Evolutionary conservation across 306 rosid species (phyloP).

Genomic region (Delonix regia): DNA sequence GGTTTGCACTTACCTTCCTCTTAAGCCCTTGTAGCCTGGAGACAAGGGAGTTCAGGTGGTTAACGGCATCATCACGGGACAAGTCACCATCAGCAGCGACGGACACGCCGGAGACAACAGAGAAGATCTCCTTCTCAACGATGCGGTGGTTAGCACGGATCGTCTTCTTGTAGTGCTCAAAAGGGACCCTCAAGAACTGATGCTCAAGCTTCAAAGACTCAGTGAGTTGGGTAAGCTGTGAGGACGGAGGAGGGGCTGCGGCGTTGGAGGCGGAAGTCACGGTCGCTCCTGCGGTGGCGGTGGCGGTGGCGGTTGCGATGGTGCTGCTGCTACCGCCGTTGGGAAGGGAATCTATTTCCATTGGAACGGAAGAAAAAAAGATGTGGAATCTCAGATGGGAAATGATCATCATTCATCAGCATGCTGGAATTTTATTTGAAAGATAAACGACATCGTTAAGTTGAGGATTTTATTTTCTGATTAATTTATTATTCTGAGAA

Average conservation of each 20-base stretch:
- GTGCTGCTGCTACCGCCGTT: conserved; percentile 38
- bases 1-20: conserved; percentile 68
- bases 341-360: conserved; percentile 67
- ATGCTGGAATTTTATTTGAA: not conserved
- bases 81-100: conserved; percentile 56
- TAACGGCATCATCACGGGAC: conserved; percentile 71
- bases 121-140: conserved; percentile 80
- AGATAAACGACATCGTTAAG: not conserved
- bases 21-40: conserved; percentile 90
- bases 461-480: not conserved
- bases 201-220: conserved; percentile 92
- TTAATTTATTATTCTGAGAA: not conserved
- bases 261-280: conserved; percentile 1
- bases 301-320: conserved; percentile 9
- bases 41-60: conserved; percentile 82
- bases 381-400: conserved; percentile 35
- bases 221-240: conserved; percentile 58
- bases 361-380: conserved; percentile 41
- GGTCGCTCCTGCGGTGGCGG: conserved; percentile 11
- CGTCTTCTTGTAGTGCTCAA: conserved; percentile 96
- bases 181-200: conserved; percentile 92
- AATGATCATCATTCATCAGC: not conserved
- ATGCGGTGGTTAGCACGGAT: conserved; percentile 87
- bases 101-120: conserved; percentile 68
- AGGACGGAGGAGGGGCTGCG: conserved; percentile 45